A percentile compares a stretch with the other conserved stretches of the same genome.
These are phyloP conservation scores for Phoma herbarum DNA, from an alignment of 2,329 filamentous ascomycete genomes.

Conservation along the genomic window DNA sequence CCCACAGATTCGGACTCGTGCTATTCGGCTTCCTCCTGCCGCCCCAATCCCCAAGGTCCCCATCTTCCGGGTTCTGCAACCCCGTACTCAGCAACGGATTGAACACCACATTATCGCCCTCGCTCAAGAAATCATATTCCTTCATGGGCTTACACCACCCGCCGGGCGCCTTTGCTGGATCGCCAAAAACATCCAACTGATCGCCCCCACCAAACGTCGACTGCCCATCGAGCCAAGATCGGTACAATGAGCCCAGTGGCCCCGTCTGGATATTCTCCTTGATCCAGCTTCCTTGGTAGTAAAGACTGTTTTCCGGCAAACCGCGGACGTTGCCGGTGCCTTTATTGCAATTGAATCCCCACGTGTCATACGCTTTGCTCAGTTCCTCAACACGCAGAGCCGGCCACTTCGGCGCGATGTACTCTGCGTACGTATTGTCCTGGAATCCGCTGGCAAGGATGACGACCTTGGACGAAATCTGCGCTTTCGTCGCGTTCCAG, in stretches of 20 bases:
- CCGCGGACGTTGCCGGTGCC: neutral
- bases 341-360: neutral
- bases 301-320: neutral
- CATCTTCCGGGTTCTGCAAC: constrained; percentile 34
- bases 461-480: neutral
- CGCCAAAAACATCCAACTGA: constrained; percentile 41
- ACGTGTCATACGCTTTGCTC: neutral
- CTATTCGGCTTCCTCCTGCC: constrained; percentile 7
- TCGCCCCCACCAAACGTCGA: constrained; percentile 51
- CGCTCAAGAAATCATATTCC: constrained; percentile 20
- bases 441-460: neutral
- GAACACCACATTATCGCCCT: constrained; percentile 30
- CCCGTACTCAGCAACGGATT: constrained; percentile 16
- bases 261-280: constrained; percentile 29
- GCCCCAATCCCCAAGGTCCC: constrained; percentile 3
- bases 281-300: neutral
- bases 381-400: neutral
- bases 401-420: neutral
- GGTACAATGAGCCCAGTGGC: constrained; percentile 46
- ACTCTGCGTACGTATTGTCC: neutral
- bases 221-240: constrained; percentile 57
- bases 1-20: neutral
- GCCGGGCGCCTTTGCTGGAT: constrained; percentile 41
- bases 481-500: neutral
- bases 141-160: constrained; percentile 24